Evolutionary conservation across 2,329 filamentous ascomycete genomes (phyloP).

Genomic region (Orbilia blumenaviensis): DNA sequence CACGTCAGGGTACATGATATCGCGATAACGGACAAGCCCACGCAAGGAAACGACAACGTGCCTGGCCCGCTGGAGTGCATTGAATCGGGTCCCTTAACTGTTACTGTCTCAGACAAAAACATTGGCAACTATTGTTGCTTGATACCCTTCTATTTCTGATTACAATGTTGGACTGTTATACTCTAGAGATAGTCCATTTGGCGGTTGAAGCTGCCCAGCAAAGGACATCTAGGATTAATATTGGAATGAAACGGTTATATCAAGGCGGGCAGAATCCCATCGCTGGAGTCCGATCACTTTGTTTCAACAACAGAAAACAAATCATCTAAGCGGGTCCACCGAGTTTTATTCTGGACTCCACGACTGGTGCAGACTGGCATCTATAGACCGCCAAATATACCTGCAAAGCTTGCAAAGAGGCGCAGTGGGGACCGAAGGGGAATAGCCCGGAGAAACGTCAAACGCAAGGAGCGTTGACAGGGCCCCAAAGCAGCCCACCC

Average conservation of each 20-base stretch:
- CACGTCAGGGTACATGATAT: slow-evolving; percentile 3
- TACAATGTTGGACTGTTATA: background rate
- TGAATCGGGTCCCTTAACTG: background rate
- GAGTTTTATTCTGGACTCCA: slow-evolving; percentile 17
- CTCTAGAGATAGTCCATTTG: slow-evolving; percentile 1
- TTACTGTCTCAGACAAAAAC: background rate
- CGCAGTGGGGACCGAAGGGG: slow-evolving; percentile 23
- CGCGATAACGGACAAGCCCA: background rate
- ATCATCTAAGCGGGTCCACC: slow-evolving; percentile 1
- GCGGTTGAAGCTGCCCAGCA: slow-evolving; percentile 25
- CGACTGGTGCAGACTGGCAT: background rate
- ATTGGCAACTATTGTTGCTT: too few species aligned
- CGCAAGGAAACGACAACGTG: background rate
- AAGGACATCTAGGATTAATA: slow-evolving; percentile 10
- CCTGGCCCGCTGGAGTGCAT: background rate
- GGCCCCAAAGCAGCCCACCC: slow-evolving; percentile 18
- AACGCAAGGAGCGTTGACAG: slow-evolving; percentile 19
- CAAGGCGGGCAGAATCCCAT: slow-evolving; percentile 14
- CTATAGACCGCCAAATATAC: slow-evolving; percentile 26
- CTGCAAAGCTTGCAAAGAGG: background rate
- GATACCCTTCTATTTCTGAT: slow-evolving; percentile 1
- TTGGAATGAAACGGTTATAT: slow-evolving; percentile 31
- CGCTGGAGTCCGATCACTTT: slow-evolving; percentile 29
- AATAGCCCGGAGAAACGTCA: slow-evolving; percentile 20
- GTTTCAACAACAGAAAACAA: slow-evolving; percentile 45